A percentile compares a stretch with the other conserved stretches of the same genome.
Evolutionary conservation across 2,329 filamentous ascomycete genomes (phyloP).

Genomic region (Sclerotinia subarctica): DNA sequence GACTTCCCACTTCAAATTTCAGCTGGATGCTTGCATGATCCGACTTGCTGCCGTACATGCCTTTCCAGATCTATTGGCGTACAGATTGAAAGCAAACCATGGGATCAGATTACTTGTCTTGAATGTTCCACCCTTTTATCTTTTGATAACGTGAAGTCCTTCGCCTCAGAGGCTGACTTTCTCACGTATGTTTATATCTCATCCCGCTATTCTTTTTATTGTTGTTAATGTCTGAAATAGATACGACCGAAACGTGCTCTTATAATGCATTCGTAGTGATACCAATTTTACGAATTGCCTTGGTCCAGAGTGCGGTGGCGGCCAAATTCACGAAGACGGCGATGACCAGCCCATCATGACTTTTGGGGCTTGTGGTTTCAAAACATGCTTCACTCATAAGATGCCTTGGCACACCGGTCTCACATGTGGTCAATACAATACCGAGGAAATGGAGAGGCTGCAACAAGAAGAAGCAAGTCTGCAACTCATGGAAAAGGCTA

Average conservation of each 20-base stretch:
- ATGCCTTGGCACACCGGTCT: constrained; percentile 44
- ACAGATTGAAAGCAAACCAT: constrained; percentile 32
- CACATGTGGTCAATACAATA: constrained; percentile 39
- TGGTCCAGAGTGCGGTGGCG: constrained; percentile 46
- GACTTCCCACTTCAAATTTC: background rate
- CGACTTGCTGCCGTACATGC: constrained; percentile 23
- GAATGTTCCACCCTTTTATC: constrained; percentile 47
- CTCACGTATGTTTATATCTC: background rate
- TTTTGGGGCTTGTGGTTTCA: constrained; percentile 42
- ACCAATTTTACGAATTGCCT: constrained; percentile 54
- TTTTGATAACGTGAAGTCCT: constrained; percentile 27
- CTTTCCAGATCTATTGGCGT: constrained; percentile 18
- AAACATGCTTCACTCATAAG: constrained; percentile 45
- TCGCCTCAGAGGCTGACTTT: constrained; percentile 1
- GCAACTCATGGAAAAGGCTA: background rate
- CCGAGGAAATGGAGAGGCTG: background rate
- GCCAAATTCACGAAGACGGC: constrained; percentile 50
- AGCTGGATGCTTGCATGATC: constrained; percentile 20
- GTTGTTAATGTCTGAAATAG: background rate
- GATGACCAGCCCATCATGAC: constrained; percentile 43
- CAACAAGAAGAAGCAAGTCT: constrained; percentile 24
- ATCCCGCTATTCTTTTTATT: background rate
- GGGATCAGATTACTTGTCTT: constrained; percentile 51
- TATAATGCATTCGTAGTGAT: constrained; percentile 22
- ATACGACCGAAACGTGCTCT: background rate